Percentiles rank a stretch among this genome's conserved stretches.
phyloP scores from a whole-genome alignment of 2,329 filamentous ascomycete genomes.

The Diaporthe longicolla region DNA sequence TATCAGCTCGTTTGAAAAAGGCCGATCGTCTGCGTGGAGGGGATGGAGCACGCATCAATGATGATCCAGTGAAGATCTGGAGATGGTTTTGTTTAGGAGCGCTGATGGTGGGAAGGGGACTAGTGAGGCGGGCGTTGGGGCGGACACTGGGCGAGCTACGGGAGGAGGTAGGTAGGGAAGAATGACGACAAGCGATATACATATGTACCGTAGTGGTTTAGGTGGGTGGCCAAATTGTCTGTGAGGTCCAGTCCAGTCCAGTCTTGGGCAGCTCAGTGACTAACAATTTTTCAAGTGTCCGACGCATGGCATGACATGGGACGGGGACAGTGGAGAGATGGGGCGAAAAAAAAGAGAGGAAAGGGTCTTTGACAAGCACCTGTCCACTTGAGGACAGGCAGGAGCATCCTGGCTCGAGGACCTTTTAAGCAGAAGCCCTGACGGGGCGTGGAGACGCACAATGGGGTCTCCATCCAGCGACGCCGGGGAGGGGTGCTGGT shows the following conservation, averaged over 20 bases:
- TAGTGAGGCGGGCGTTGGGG: constrained; percentile 25
- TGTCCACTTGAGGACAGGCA: constrained; percentile 25
- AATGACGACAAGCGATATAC: constrained; percentile 38
- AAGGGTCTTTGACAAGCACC: constrained; percentile 19
- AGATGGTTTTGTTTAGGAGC: constrained; percentile 21
- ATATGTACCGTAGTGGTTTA: constrained; percentile 33
- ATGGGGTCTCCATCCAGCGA: constrained; percentile 34
- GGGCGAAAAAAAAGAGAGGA: constrained; percentile 19
- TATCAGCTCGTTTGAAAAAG: constrained; percentile 33
- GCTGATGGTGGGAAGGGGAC: constrained; percentile 20
- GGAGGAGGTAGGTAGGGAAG: constrained; percentile 35
- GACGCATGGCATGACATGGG: constrained; percentile 39
- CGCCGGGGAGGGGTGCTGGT: constrained; percentile 38
- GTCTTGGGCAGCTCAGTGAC: constrained; percentile 32
- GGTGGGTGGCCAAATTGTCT: constrained; percentile 39
- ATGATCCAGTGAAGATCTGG: constrained; percentile 37
- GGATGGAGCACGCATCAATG: constrained; percentile 30
- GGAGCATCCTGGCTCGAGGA: constrained; percentile 31
- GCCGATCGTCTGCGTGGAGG: constrained; percentile 27
- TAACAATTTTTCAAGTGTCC: constrained; percentile 35
- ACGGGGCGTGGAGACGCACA: constrained; percentile 35
- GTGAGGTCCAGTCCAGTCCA: constrained; percentile 35
- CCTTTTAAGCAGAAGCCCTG: constrained; percentile 36
- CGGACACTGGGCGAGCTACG: constrained; percentile 18
- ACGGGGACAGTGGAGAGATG: constrained; percentile 41